phyloP scores from a whole-genome alignment of 306 rosid genomes.

The Cicer judaicum region DNA sequence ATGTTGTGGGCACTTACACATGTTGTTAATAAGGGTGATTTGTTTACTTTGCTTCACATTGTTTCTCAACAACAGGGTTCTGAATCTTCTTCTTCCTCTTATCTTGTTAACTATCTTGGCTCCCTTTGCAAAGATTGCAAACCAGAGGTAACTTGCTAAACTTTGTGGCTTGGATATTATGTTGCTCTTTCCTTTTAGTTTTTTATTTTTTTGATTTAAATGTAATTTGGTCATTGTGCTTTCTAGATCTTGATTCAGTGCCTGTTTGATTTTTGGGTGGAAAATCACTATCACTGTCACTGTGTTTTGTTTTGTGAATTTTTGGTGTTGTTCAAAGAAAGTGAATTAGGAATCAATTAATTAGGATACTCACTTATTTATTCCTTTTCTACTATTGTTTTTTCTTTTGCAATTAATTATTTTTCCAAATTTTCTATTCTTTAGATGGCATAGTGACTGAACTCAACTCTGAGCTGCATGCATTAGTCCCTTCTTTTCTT shows the following conservation, averaged over 20 bases:
- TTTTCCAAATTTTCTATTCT: constrained; percentile 41
- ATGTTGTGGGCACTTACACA: constrained; percentile 95
- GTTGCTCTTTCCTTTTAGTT: not conserved
- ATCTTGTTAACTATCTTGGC: constrained; percentile 74
- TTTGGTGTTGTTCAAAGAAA: constrained; percentile 21
- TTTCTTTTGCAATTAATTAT: not conserved
- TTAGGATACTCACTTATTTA: not conserved
- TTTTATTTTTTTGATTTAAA: not conserved
- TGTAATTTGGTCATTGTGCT: not conserved
- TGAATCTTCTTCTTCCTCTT: constrained; percentile 54
- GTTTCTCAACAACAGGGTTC: constrained; percentile 53
- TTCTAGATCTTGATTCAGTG: constrained; percentile 47
- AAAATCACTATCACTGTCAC: no score
- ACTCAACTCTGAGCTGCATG: constrained; percentile 42
- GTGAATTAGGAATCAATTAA: constrained; percentile 18
- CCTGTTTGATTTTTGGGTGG: no score
- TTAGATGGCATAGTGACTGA: constrained; percentile 47
- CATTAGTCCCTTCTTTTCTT: constrained; percentile 45
- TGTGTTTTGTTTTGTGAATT: not conserved
- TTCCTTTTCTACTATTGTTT: not conserved
- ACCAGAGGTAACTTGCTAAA: constrained; percentile 67
- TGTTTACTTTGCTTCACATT: constrained; percentile 82
- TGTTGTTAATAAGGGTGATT: constrained; percentile 77
- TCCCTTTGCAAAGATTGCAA: constrained; percentile 87
- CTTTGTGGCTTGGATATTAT: no score